A percentile compares a stretch with the other conserved stretches of the same genome.
Conservation (phyloP, 164 flowering plant genomes). For the Paratinospora sagittata region DNA sequence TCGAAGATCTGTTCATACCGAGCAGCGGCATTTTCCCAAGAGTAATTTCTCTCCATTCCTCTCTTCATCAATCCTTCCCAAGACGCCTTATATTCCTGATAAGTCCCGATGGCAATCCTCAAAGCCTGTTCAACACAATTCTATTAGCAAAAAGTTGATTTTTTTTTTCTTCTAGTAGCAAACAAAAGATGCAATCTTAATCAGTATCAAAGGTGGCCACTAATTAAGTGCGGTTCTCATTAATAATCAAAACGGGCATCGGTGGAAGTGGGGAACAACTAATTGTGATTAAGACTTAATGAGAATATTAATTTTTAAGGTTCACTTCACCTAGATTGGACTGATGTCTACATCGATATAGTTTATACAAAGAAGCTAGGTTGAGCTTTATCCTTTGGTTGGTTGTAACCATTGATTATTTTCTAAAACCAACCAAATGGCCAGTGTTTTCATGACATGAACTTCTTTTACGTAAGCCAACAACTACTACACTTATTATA, state of each 20-base stretch:
- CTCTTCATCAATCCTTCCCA: constrained; percentile 91
- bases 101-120: constrained; percentile 51
- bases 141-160: background rate
- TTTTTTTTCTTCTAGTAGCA: background rate
- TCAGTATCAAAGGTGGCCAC: background rate
- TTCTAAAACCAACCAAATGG: background rate
- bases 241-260: background rate
- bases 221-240: background rate
- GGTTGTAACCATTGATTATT: background rate
- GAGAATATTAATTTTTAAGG: background rate
- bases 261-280: background rate
- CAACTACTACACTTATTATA: background rate
- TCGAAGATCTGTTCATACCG: constrained; percentile 76
- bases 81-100: constrained; percentile 61
- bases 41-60: constrained; percentile 64
- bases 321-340: background rate
- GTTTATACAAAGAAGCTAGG: background rate
- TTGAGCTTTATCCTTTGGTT: no score
- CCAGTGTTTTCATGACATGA: background rate
- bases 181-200: background rate
- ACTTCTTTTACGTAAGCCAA: background rate
- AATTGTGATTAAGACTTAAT: background rate
- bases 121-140: constrained; percentile 47
- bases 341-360: background rate
- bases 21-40: constrained; percentile 87